A percentile compares a stretch with the other conserved stretches of the same genome.
Conservation (phyloP, 2,329 filamentous ascomycete genomes). For the Penicillium sp. region DNA sequence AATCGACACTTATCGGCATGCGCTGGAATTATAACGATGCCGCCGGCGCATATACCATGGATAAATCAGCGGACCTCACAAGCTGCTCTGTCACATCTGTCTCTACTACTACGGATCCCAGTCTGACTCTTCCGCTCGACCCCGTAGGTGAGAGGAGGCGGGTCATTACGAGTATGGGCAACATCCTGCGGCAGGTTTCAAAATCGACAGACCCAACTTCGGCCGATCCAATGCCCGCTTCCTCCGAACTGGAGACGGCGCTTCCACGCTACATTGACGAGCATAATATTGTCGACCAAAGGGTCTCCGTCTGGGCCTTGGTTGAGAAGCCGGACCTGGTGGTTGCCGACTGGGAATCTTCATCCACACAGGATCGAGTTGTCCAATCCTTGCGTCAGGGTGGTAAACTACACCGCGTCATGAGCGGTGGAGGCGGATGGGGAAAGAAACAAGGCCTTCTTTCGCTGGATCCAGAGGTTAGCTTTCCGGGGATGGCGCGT, state of each 20-base stretch:
- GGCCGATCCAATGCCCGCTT: slow-evolving; percentile 38
- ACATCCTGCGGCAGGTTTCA: slow-evolving; percentile 42
- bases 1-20: slow-evolving; percentile 39
- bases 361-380: slow-evolving; percentile 23
- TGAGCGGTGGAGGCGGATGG: slow-evolving; percentile 47
- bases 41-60: slow-evolving; percentile 22
- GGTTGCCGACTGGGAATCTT: slow-evolving; percentile 1
- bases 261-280: slow-evolving; percentile 42
- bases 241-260: slow-evolving; percentile 41
- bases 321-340: slow-evolving; percentile 30
- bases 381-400: slow-evolving; percentile 30
- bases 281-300: slow-evolving; percentile 36
- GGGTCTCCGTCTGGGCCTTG: slow-evolving; percentile 44
- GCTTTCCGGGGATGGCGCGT: slow-evolving; percentile 24
- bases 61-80: slow-evolving; percentile 30
- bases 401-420: slow-evolving; percentile 41
- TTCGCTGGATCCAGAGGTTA: slow-evolving; percentile 42
- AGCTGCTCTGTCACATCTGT: slow-evolving; percentile 30
- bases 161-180: slow-evolving; percentile 44
- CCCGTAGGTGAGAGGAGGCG: slow-evolving; percentile 38
- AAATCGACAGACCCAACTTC: slow-evolving; percentile 30
- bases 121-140: slow-evolving; percentile 33
- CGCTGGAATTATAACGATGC: slow-evolving; percentile 30
- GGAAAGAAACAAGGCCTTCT: slow-evolving; percentile 47
- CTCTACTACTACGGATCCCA: slow-evolving; percentile 14